Evolutionary conservation across 176 grass and related monocot genomes (phyloP), one percentile per base, ranked within the genome.

Genomic region (Thinopyrum elongatum): DNA sequence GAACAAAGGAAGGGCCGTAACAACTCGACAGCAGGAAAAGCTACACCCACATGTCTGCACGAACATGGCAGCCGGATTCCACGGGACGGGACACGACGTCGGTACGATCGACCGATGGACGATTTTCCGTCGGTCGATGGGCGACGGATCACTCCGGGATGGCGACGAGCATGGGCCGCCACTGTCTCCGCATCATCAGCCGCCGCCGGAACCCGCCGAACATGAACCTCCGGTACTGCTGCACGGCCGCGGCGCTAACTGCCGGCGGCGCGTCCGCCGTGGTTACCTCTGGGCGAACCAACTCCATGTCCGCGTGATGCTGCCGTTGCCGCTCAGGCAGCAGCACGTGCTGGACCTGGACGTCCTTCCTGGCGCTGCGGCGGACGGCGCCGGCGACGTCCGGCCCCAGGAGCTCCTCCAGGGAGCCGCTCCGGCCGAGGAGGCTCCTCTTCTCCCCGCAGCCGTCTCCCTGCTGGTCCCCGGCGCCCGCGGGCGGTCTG

Each of bases 131-230:
- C 14, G 27, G 26, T 3, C 14, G 27, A 31, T 12, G 3, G 71
- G 6, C 30, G 15, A 10, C 3, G 22, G 42, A 33, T 94, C 91
- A 94, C 89, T 98, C 95, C 66, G 87, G 93, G 89, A 98, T 98
- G 87, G 93, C 93, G 64, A 91, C 93, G 53, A 98, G 95, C 46
- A 88, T 82, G 10, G 95, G 93, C 53, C 85, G 87, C 95, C 95
- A 98, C 14, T 87, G 81, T 13, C 95, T 35, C 15, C 95, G 79
- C 76, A 90, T 85, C 55, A 95, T 80, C 29, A 98, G 82, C 31
- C 93, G 87, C 1, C 89, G 82, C 77, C 93, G 83, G 76, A 98
- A 84, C 3, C 85, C 83, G 28, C 84, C 80, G 69, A 94, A 95
- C 76, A 78, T 81, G 79, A 90, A 93, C 85, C 93, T 34, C 30